Evolutionary conservation across 106 monocot genomes (phyloP), one percentile per base, ranked within the genome.

Genomic region (Dioscorea dumetorum): DNA sequence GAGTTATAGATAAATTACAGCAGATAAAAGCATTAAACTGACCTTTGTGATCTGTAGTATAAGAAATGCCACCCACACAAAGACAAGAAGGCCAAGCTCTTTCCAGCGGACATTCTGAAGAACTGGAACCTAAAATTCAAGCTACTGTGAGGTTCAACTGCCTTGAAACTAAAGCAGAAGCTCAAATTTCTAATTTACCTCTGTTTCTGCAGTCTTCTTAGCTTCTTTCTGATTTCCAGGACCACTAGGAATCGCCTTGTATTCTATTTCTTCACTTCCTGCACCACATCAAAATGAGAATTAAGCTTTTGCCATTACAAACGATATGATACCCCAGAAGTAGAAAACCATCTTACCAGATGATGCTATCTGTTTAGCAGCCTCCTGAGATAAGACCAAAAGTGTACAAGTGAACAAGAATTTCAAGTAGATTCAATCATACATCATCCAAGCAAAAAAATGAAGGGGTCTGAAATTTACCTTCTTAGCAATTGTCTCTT

Each of bases 1-100:
- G 41, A 41, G 41, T 41, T 41, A 6, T 41, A 41, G 9, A 41
- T 10, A 41, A 6, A 41, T 41, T 10, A 41, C 41, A 41, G 41
- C 41, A 41, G 41, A 41, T 41, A 41, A 28, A 13, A 28, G 28
- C 28, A 28, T 28, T 28, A 28, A 54, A 19, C 15, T 54, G 18
- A 87, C 87, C 82, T 87, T 82, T 2, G 60, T 13, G 59, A 91
- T 82, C 67, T 91, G 91, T 33, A 91, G 51, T 4, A 49, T 65
- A 59, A 91, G 82, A 70, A 91, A 91, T 24, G 84, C 49, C 22
- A 85, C 13, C 91, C 91, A 91, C 0, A 91, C 91, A 48, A 91
- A 83, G 15, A 82, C 63, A 59, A 91, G 87, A 78, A 91, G 87
- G 24, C 82, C 75, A 35, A 91, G 84, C 61, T 91, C 84, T 70